Conservation (phyloP, 805 yeast genomes). For the Candida peoriensis region DNA sequence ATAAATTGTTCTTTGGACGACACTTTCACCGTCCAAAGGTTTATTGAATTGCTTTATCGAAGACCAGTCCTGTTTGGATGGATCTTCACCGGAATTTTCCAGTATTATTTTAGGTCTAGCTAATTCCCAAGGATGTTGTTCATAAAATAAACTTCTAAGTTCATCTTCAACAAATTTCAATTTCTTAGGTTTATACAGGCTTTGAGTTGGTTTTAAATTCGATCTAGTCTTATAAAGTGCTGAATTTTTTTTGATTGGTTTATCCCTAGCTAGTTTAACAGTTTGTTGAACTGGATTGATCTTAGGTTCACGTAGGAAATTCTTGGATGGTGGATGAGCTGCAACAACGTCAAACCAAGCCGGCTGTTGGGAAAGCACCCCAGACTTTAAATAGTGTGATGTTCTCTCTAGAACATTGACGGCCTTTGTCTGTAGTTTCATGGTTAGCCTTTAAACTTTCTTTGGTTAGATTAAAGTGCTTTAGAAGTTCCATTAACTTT, state of each 20-base stretch:
- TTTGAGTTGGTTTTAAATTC: slow-evolving; percentile 5
- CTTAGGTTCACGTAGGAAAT: slow-evolving; percentile 33
- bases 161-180: slow-evolving; percentile 55
- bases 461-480: slow-evolving; percentile 12
- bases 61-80: slow-evolving; percentile 64
- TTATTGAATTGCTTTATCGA: slow-evolving; percentile 65
- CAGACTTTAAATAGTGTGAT: slow-evolving; percentile 66
- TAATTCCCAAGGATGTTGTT: slow-evolving; percentile 97
- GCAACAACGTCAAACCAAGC: slow-evolving; percentile 88
- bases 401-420: slow-evolving; percentile 75
- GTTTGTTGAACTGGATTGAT: slow-evolving; percentile 1
- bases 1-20: slow-evolving; percentile 68
- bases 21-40: slow-evolving; percentile 85
- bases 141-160: slow-evolving; percentile 74
- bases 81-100: slow-evolving; percentile 66
- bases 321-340: slow-evolving; percentile 71
- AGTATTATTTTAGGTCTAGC: slow-evolving; percentile 82
- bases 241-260: slow-evolving; percentile 13
- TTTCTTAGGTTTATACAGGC: slow-evolving; percentile 15
- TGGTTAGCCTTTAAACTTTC: too few species aligned
- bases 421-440: slow-evolving; percentile 77
- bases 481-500: background rate
- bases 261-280: slow-evolving; percentile 10
- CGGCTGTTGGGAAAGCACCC: slow-evolving; percentile 68
- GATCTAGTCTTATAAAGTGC: slow-evolving; percentile 30